Conservation (phyloP, 2,329 filamentous ascomycete genomes). For the Fusarium coffeatum region DNA sequence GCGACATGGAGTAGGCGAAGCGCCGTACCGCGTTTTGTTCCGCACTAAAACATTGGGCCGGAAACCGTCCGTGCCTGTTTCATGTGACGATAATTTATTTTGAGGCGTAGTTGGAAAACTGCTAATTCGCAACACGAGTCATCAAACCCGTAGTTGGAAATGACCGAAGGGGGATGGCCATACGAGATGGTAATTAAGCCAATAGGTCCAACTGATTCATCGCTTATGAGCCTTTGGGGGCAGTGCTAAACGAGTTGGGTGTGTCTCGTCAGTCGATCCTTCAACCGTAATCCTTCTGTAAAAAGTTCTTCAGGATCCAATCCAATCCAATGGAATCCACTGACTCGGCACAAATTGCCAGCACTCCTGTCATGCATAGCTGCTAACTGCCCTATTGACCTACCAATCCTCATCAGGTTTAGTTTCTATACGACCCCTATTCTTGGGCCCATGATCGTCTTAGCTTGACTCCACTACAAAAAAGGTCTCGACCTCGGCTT, state of each 20-base stretch:
- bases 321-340: neutral
- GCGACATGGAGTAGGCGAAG: neutral
- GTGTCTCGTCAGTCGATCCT: neutral
- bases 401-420: neutral
- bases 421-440: neutral
- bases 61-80: neutral
- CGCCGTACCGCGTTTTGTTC: neutral
- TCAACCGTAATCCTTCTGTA: neutral
- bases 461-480: neutral
- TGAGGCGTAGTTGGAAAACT: neutral
- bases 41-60: neutral
- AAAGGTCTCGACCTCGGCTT: constrained; percentile 11
- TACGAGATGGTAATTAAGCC: neutral
- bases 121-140: neutral
- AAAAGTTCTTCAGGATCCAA: neutral
- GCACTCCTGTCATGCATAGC: neutral
- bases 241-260: neutral
- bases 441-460: neutral
- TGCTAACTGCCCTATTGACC: neutral
- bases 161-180: constrained; percentile 12
- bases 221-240: neutral
- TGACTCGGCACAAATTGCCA: constrained; percentile 5
- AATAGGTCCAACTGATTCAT: neutral
- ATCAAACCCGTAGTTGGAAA: constrained; percentile 13
- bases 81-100: neutral